These are phyloP conservation scores for Malbranchea cinnamomea DNA, from an alignment of 2,329 filamentous ascomycete species.

Conservation along the genomic window DNA sequence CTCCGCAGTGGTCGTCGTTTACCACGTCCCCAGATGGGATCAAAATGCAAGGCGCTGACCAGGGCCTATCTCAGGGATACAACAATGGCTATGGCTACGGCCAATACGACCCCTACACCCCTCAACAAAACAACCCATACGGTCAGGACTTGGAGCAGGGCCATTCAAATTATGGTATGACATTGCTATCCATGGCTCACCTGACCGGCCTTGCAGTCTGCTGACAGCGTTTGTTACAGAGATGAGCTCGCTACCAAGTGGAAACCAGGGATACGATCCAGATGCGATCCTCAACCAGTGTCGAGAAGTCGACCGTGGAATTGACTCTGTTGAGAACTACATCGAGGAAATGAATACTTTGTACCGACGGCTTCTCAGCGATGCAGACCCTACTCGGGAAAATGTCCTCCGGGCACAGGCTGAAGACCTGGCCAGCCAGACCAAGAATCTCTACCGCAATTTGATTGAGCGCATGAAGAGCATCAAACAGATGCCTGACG, in stretches of 20 bases:
- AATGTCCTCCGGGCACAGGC: slow-evolving; percentile 55
- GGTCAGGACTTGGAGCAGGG: slow-evolving; percentile 19
- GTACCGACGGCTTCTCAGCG: slow-evolving; percentile 57
- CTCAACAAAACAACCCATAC: slow-evolving; percentile 19
- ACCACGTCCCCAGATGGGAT: no score
- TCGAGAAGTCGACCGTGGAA: slow-evolving; percentile 60
- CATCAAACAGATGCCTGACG: slow-evolving; percentile 70
- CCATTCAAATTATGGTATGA: slow-evolving; percentile 16
- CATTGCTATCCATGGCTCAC: slow-evolving; percentile 1
- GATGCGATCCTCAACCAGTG: slow-evolving; percentile 77
- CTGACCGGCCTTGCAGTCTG: slow-evolving; percentile 1
- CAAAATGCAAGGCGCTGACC: no score
- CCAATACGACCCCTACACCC: slow-evolving; percentile 40
- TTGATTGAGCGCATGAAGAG: slow-evolving; percentile 65
- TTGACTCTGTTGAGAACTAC: slow-evolving; percentile 58
- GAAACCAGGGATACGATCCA: slow-evolving; percentile 36
- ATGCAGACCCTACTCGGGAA: slow-evolving; percentile 55
- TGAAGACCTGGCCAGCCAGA: slow-evolving; percentile 58
- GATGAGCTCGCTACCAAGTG: slow-evolving; percentile 28
- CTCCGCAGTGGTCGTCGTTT: no score
- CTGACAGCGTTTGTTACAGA: slow-evolving; percentile 17
- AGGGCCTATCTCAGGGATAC: no score
- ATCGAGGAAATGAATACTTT: slow-evolving; percentile 57
- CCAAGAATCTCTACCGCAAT: slow-evolving; percentile 67
- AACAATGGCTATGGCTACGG: slow-evolving; percentile 30